Evolutionary conservation across 208 protist species (phyloP), one percentile per base, ranked within the genome.

Genomic region (Wallacemonas collosoma): DNA sequence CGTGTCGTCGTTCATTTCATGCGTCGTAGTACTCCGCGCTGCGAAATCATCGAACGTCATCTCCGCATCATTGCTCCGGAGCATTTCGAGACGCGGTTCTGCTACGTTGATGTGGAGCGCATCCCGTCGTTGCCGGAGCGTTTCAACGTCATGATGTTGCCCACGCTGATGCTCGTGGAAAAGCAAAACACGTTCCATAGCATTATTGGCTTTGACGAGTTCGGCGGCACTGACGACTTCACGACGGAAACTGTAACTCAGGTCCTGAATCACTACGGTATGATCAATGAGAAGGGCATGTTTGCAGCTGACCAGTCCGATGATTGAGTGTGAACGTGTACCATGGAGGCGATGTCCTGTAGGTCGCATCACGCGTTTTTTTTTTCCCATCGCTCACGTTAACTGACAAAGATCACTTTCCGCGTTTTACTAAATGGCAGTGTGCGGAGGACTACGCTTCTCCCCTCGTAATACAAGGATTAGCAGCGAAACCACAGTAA

Each of bases 121-220:
- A 75, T 93, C 51, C 90, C 88, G 15, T 86, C 85, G 15, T 82
- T 98, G n/a, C 85, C 91, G 36, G 85, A 97, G 77, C 76, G 87
- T 41, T 95, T 97, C 71, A 95, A 94, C 50, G 86, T 98, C n/a
- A 82, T 93, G 71, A 95, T 98, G 89, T 82, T 98, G 40, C 95
- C 95, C 12, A 97, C 95, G 2, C 63, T 98, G 47, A 95, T 97
- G 87, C 85, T 98, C 15, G 81, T 97, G n/a, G 87, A 96, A 65
- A 90, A 92, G 53, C 89, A 91, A 40, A 89, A 96, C 44, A 97
- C 90, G 14, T 88, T 95, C 61, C 86, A 97, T 85, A 94, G 88
- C 72, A 97, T 98, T 72, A 96, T 97, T 61, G 95, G 95, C n/a
- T 97, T 98, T 66, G 95, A 98, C 77, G 93, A 98, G 63, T 93